These are phyloP conservation scores for Kregervanrija fluxuum DNA, from an alignment of 805 yeast species.

Conservation along the genomic window DNA sequence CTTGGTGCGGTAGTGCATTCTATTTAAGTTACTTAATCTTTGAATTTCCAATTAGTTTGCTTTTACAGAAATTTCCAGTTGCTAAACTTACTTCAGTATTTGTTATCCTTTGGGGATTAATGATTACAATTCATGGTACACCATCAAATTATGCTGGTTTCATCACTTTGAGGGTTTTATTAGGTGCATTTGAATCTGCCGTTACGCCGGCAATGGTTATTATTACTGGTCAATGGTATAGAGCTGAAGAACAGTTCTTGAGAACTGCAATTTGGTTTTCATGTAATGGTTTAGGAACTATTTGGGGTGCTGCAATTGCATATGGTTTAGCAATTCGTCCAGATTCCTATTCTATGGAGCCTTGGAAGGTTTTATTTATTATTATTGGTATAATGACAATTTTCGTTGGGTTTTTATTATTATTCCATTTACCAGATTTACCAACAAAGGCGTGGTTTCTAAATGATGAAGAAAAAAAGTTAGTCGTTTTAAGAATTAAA, in stretches of 20 bases:
- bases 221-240: conserved; percentile 27
- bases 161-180: conserved; percentile 37
- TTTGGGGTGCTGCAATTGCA: conserved; percentile 27
- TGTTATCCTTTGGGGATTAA: conserved; percentile 37
- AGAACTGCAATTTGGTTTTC: conserved; percentile 11
- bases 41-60: conserved; percentile 42
- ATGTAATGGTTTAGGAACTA: conserved; percentile 24
- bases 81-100: conserved; percentile 29
- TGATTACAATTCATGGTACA: conserved; percentile 40
- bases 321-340: conserved; percentile 26
- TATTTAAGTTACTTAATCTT: conserved; percentile 42
- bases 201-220: conserved; percentile 31
- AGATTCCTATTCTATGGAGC: conserved; percentile 15
- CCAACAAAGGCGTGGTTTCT: conserved; percentile 30
- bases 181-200: conserved; percentile 37
- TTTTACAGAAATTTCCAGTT: conserved; percentile 39
- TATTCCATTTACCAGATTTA: conserved; percentile 26
- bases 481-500: conserved; percentile 25
- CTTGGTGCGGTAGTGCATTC: conserved; percentile 25
- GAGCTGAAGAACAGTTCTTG: conserved; percentile 25
- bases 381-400: conserved; percentile 28
- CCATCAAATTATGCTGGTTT: conserved; percentile 42
- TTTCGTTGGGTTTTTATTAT: conserved; percentile 25
- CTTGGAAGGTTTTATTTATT: conserved; percentile 29
- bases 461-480: conserved; percentile 30